Evolutionary conservation across 1,139 yeast genomes (phyloP), one percentile per base, ranked within the genome.

Genomic region (Hyphopichia fennica): DNA sequence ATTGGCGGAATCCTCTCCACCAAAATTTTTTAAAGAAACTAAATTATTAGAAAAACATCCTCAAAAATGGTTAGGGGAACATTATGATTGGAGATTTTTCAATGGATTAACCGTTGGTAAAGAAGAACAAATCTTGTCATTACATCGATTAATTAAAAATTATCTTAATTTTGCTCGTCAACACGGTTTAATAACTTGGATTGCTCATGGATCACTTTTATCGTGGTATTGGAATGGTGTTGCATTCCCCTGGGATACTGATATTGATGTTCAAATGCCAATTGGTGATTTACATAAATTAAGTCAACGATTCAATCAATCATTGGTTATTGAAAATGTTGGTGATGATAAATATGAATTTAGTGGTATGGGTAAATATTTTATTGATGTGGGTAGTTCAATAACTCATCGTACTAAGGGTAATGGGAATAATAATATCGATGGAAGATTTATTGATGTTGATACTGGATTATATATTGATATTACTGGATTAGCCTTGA

Each of bases 391-490:
- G 49, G 70, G 74, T 0, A 52, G 71, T 10, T 67, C 55, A 41
- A 61, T 72, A 19, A 58, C 69, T 18, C 62, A 60, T 35, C 54
- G 77, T 37, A 55, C 52, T 17, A 60, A 60, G 44, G 68, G 65
- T 8, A 69, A 68, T 47, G 75, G 75, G 1, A 56, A 58, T 33
- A 88, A 87, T 58, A 81, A 84, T 46, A 87, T 87, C 46, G 96
- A 87, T 66, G 96, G 91, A 1, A 72, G 96, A 44, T 85, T 87
- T 53, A 79, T 88, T 44, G 95, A 88, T 60, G 69, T 82, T 8
- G 86, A 84, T 47, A 77, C 87, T 13, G 96, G 96, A 0, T 60
- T 83, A 41, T 87, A 84, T 57, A 77, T 88, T 43, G 96, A 87
- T 62, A 76, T 81, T 23, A 81, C 85, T 1, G 85, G 78, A 0